A percentile compares a stretch with the other conserved stretches of the same genome.
phyloP scores from a whole-genome alignment of 2,329 filamentous ascomycete genomes.

The Verruconis gallopava region DNA sequence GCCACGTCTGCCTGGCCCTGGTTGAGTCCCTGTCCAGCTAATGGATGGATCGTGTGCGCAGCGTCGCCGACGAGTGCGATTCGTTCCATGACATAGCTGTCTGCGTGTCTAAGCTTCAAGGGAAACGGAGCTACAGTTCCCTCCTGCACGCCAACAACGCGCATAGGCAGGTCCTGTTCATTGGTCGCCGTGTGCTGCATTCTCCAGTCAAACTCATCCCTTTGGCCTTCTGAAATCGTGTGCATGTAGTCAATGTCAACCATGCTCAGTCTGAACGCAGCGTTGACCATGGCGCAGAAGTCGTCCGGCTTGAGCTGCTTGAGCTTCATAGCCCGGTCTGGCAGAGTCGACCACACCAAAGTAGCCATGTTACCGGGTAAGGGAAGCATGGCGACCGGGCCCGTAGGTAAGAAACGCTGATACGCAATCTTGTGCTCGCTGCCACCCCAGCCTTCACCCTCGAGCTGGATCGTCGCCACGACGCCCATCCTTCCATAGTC shows the following conservation, averaged over 20 bases:
- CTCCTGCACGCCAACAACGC: constrained; percentile 58
- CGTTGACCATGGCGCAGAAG: constrained; percentile 82
- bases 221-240: constrained; percentile 37
- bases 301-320: constrained; percentile 61
- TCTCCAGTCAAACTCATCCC: constrained; percentile 11
- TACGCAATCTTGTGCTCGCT: constrained; percentile 60
- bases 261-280: constrained; percentile 70
- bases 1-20: constrained; percentile 83
- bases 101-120: constrained; percentile 81
- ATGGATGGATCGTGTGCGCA: constrained; percentile 86
- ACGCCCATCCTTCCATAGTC: constrained; percentile 86
- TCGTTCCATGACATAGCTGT: constrained; percentile 83
- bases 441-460: constrained; percentile 32
- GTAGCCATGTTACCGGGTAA: constrained; percentile 72
- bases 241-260: constrained; percentile 79
- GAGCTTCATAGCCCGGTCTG: constrained; percentile 61
- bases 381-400: constrained; percentile 82
- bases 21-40: constrained; percentile 90
- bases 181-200: constrained; percentile 10
- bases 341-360: constrained; percentile 89
- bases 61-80: constrained; percentile 82
- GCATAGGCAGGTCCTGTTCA: constrained; percentile 43
- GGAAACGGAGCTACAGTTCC: constrained; percentile 81
- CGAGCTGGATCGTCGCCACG: constrained; percentile 73
- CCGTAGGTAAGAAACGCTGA: constrained; percentile 86